phyloP scores from a whole-genome alignment of 148 eudicot genomes.

The Hydrangea macrophylla region DNA sequence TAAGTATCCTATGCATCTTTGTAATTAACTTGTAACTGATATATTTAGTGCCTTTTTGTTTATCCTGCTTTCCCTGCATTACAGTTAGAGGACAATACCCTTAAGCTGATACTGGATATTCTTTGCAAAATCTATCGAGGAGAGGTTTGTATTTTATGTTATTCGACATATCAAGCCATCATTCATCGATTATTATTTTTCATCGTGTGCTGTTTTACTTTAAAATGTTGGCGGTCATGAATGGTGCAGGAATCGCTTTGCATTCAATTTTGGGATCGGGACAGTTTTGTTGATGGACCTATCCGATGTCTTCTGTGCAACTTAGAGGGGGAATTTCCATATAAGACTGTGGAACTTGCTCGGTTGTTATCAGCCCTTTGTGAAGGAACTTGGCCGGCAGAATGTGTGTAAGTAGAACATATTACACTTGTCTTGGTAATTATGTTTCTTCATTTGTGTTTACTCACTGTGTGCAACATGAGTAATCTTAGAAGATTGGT shows the following conservation, averaged over 20 bases:
- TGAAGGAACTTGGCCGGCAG: conserved; percentile 96
- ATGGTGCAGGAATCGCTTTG: conserved; percentile 91
- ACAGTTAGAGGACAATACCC: conserved; percentile 83
- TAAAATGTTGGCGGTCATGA: conserved; percentile 5
- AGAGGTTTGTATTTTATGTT: conserved; percentile 59
- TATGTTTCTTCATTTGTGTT: conserved; percentile 5
- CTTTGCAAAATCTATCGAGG: conserved; percentile 77
- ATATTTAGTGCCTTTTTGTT: neutral
- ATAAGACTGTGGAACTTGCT: conserved; percentile 58
- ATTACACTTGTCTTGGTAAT: neutral
- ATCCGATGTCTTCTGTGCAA: conserved; percentile 79
- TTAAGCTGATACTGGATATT: conserved; percentile 61
- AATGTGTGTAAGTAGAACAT: conserved; percentile 78
- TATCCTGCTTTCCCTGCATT: conserved; percentile 17
- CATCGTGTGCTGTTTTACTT: neutral
- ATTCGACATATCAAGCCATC: conserved; percentile 9
- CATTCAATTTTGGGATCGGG: conserved; percentile 91
- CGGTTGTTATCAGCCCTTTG: conserved; percentile 71
- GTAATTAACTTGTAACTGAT: conserved; percentile 1
- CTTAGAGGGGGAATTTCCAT: conserved; percentile 89
- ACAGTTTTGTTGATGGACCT: conserved; percentile 91
- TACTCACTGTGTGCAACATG: conserved; percentile 3
- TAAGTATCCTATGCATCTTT: conserved; percentile 18
- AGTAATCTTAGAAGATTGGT: conserved; percentile 4
- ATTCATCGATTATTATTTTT: neutral